Conservation (phyloP, 2,329 filamentous ascomycete genomes). For the Botrytis tulipae region DNA sequence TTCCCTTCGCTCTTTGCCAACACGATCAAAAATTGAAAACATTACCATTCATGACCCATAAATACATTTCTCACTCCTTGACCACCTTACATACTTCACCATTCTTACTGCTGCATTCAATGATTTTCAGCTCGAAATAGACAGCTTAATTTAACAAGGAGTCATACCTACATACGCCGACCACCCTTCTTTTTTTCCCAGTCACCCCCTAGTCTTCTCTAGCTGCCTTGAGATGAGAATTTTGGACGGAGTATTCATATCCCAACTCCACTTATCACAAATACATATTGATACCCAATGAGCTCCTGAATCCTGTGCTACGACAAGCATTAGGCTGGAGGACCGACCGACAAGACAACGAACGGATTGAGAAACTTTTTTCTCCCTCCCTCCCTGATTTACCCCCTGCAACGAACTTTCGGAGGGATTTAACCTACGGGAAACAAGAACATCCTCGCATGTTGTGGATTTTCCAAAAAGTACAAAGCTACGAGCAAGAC, state of each 20-base stretch:
- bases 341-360: not conserved
- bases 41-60: constrained; percentile 12
- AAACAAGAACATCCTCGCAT: constrained; percentile 15
- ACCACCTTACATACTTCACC: not conserved
- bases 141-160: not conserved
- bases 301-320: constrained; percentile 9
- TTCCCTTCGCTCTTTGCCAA: constrained; percentile 12
- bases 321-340: constrained; percentile 15
- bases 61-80: constrained; percentile 1
- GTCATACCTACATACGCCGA: constrained; percentile 13
- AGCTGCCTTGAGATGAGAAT: constrained; percentile 7
- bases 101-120: constrained; percentile 4
- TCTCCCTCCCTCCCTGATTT: not conserved
- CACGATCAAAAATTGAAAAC: not conserved
- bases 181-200: not conserved
- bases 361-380: constrained; percentile 8
- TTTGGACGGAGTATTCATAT: constrained; percentile 9
- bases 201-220: not conserved
- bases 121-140: constrained; percentile 9
- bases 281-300: constrained; percentile 21
- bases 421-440: constrained; percentile 10
- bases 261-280: constrained; percentile 20
- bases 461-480: constrained; percentile 10
- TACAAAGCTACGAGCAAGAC: constrained; percentile 17
- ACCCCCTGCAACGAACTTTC: not conserved